phyloP scores from a whole-genome alignment of 306 rosid genomes.

The Betula pendula region DNA sequence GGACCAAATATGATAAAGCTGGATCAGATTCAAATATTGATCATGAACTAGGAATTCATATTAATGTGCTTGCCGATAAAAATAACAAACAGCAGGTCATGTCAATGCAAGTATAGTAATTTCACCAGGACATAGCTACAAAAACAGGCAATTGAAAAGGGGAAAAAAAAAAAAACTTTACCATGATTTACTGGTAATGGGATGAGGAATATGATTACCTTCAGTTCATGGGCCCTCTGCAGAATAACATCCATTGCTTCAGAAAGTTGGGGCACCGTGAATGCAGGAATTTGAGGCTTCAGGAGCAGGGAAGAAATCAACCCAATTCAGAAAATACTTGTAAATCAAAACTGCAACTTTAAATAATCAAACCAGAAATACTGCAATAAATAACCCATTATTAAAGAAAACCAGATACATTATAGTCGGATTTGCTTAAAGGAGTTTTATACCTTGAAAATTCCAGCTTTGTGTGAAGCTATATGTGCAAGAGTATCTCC shows the following conservation, averaged over 20 bases:
- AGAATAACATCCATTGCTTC: conserved; percentile 79
- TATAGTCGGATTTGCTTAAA: conserved; percentile 26
- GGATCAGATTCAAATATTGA: conserved; percentile 16
- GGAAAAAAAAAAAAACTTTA: neutral
- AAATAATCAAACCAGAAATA: conserved; percentile 35
- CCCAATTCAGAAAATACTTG: conserved; percentile 45
- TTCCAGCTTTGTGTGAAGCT: conserved; percentile 81
- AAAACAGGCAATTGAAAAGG: conserved; percentile 1
- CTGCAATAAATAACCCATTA: conserved; percentile 27
- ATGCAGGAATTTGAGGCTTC: conserved; percentile 84
- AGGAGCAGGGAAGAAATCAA: conserved; percentile 48
- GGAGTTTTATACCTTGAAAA: conserved; percentile 59
- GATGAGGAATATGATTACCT: conserved; percentile 48
- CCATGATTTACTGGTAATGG: conserved; percentile 15
- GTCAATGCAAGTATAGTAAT: neutral
- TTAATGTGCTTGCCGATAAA: neutral
- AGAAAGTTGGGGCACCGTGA: conserved; percentile 67
- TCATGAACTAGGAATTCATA: neutral
- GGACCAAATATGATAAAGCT: conserved; percentile 12
- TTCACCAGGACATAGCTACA: conserved; percentile 7
- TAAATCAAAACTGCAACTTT: conserved; percentile 37
- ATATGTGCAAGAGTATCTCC: conserved; percentile 64
- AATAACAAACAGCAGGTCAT: conserved; percentile 5
- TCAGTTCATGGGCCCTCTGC: conserved; percentile 53
- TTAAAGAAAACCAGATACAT: conserved; percentile 26